Evolutionary conservation across 495 filamentous ascomycete species (phyloP), one percentile per base, ranked within the genome.

Genomic region (Trichoderma asperelloides): DNA sequence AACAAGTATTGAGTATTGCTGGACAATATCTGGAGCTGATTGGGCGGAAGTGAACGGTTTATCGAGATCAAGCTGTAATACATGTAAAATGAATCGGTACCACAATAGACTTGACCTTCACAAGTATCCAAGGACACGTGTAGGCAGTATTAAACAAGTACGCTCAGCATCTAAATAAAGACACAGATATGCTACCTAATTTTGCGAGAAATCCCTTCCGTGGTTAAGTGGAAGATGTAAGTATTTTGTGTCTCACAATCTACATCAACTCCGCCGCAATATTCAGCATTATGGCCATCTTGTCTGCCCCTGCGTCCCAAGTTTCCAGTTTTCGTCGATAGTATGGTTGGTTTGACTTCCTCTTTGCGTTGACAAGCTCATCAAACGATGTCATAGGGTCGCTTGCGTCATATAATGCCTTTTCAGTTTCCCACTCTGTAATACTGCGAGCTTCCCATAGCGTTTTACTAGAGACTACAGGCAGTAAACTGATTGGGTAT

Each of bases 1-100:
- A 78, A 55, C 80, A 80, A 28, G 73, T 84, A 3, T 68, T 75
- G 57, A 76, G 75, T 66, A 73, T 80, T 6, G 75, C 74, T 1
- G 71, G 70, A 21, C 79, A 80, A 41, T 80, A 79, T 68, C 71
- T 79, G 13, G 75, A 74, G 65, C 65, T 74, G 45, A n/a, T 45
- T 45, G 41, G 12, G 65, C 25, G 65, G 6, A 45, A 45, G 18
- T 45, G 9, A 7, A 7, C 2, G 33, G 2, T 37, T 37, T 37
- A 37, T 37, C n/a, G n/a, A n/a, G n/a, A n/a, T n/a, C n/a, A n/a
- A n/a, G n/a, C n/a, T n/a, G n/a, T n/a, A n/a, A n/a, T n/a, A n/a
- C n/a, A n/a, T n/a, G n/a, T n/a, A n/a, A n/a, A n/a, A n/a, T n/a
- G n/a, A n/a, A n/a, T n/a, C n/a, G n/a, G n/a, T n/a, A n/a, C n/a